These are phyloP conservation scores for Naegleria lovaniensis DNA, from an alignment of 208 protist species.

Conservation along the genomic window DNA sequence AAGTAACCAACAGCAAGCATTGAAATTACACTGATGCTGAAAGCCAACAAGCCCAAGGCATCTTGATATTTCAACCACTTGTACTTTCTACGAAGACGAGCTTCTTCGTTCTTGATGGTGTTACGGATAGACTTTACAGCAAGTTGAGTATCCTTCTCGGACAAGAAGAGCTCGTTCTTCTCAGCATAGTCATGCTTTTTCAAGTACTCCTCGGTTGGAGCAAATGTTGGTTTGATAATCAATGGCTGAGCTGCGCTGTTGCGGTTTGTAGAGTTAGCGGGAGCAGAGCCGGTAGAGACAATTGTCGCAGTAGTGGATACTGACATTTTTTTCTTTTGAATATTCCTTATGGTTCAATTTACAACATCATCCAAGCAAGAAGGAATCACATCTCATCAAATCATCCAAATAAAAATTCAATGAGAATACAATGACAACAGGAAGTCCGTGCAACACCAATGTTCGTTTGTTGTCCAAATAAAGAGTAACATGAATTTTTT, in stretches of 20 bases:
- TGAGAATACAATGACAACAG: too few relatives aligned
- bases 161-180: background rate
- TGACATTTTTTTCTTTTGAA: too few relatives aligned
- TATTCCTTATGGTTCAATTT: too few relatives aligned
- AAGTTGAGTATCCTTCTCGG: background rate
- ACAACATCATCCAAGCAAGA: too few relatives aligned
- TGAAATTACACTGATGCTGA: background rate
- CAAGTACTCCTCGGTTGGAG: background rate
- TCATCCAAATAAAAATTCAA: too few relatives aligned
- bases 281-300: too few relatives aligned
- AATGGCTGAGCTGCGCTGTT: background rate
- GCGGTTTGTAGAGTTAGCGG: too few relatives aligned
- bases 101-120: constrained; percentile 16
- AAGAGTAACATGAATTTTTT: too few relatives aligned
- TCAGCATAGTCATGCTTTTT: background rate
- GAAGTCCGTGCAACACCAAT: too few relatives aligned
- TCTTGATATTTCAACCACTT: background rate
- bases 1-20: background rate
- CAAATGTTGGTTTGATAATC: background rate
- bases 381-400: too few relatives aligned
- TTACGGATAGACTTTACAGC: background rate
- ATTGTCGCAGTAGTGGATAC: too few relatives aligned
- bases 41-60: background rate
- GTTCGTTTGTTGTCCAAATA: too few relatives aligned
- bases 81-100: constrained; percentile 8